Evolutionary conservation across 2,329 filamentous ascomycete species (phyloP), one percentile per base, ranked within the genome.

Genomic region (Cladosporium sp.): DNA sequence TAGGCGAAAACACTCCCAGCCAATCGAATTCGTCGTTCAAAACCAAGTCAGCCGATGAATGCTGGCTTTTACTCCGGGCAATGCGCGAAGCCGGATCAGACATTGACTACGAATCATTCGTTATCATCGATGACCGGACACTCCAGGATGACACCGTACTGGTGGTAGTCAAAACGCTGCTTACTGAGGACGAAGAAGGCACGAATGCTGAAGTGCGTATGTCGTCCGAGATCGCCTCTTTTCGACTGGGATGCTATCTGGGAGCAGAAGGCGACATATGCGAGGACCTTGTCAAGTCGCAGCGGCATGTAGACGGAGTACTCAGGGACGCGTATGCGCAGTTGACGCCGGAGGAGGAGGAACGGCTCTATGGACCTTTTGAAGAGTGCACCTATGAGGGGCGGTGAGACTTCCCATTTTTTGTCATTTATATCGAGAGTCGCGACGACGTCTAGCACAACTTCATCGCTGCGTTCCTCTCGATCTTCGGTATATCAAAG

Each of bases 41-140:
- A 26, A 26, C 24, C 30, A 58, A 58, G 55, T 58, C 55, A 34
- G 32, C 55, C 26, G 55, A 58, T 15, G 30, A 58, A 26, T 58
- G 55, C 30, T 58, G 32, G 24, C 55, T 36, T 14, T 11, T 58
- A 26, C 55, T 58, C 18, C 30, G n/a, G 11, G 55, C 32, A 28
- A 21, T 34, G 55, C 26, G 55, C n/a, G 32, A 36, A 38, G 55
- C 55, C 24, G 30, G 55, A 21, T 58, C 55, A 38, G 24, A 58
- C 18, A 58, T 58, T 8, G 36, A 36, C 14, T 58, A 58, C 30
- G 55, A 58, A 26, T 58, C 32, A 15, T 58, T 58, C 24, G 55
- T 38, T 14, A 58, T 58, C 55, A 36, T 58, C 55, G 55, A 58
- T 34, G 28, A 58, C 34, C 55, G 55, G 8, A 38, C 55, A 58